Conservation (phyloP, 129 eudicot genomes). For the Pseudognaphalium luteoalbum region DNA sequence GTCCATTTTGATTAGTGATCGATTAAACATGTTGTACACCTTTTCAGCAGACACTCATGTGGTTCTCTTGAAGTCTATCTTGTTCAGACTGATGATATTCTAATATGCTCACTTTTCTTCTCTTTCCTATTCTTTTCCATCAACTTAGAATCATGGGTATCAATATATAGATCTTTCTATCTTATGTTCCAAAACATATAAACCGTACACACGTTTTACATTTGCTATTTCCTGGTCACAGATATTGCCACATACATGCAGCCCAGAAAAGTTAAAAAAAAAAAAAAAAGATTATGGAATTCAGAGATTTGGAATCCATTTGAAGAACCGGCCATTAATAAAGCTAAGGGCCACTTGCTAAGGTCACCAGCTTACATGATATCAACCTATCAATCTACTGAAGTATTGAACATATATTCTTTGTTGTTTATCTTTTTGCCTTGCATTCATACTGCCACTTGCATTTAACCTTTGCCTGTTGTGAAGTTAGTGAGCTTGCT, state of each 20-base stretch:
- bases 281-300: too few species aligned
- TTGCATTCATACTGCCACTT: background rate
- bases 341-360: too few species aligned
- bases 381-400: too few species aligned
- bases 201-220: too few species aligned
- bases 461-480: background rate
- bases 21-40: background rate
- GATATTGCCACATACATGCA: too few species aligned
- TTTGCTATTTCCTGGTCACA: too few species aligned
- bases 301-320: too few species aligned
- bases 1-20: background rate
- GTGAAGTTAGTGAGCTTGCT: too few species aligned
- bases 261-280: too few species aligned
- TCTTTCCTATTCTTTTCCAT: constrained; percentile 17
- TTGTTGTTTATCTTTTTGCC: background rate
- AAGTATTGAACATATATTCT: too few species aligned
- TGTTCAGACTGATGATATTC: constrained; percentile 3
- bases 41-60: constrained; percentile 10
- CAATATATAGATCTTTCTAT: constrained; percentile 13
- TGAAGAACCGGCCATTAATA: too few species aligned
- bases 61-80: constrained; percentile 6
- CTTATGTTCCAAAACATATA: background rate
- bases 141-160: constrained; percentile 23
- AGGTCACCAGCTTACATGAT: too few species aligned
- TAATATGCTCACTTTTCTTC: constrained; percentile 21